Conservation (phyloP, 163 green algal genomes). For the Trebouxiophyceae sp. region DNA sequence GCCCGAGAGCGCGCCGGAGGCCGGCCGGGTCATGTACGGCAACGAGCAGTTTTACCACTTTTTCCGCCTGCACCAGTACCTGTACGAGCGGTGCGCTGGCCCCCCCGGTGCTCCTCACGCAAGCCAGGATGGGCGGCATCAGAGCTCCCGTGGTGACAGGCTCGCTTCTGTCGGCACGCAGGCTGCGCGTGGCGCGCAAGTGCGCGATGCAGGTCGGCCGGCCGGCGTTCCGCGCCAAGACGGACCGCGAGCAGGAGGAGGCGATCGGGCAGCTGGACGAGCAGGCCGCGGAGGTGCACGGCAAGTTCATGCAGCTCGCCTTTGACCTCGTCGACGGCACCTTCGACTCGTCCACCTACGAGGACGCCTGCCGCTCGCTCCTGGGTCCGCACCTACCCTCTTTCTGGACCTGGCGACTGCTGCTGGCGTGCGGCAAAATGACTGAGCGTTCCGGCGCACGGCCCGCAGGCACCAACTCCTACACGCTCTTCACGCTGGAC, state of each 20-base stretch:
- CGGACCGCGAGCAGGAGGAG: constrained; percentile 2
- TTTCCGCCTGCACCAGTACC: constrained; percentile 75
- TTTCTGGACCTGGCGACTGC: too few relatives aligned
- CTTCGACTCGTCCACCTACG: constrained; percentile 76
- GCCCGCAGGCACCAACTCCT: constrained; percentile 74
- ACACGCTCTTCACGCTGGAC: constrained; percentile 98
- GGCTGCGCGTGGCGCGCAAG: constrained; percentile 23
- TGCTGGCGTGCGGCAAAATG: too few relatives aligned
- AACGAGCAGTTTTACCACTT: constrained; percentile 92
- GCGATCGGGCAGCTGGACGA: not conserved
- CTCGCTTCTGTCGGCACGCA: constrained; percentile 2
- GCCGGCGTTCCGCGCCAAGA: constrained; percentile 2
- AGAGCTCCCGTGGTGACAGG: not conserved
- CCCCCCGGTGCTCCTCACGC: not conserved
- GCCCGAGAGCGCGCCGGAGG: not conserved
- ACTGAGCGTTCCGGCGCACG: too few relatives aligned
- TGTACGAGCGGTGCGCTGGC: constrained; percentile 59
- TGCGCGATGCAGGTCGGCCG: constrained; percentile 19
- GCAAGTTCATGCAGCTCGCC: constrained; percentile 71
- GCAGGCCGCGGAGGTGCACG: constrained; percentile 42
- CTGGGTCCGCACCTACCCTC: too few relatives aligned
- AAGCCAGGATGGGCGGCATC: too few relatives aligned
- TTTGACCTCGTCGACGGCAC: constrained; percentile 61
- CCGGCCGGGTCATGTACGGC: constrained; percentile 72
- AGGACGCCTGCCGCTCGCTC: constrained; percentile 79